These are phyloP conservation scores for Zygoascus bituminiphila DNA, from an alignment of 805 yeast genomes.

Conservation along the genomic window DNA sequence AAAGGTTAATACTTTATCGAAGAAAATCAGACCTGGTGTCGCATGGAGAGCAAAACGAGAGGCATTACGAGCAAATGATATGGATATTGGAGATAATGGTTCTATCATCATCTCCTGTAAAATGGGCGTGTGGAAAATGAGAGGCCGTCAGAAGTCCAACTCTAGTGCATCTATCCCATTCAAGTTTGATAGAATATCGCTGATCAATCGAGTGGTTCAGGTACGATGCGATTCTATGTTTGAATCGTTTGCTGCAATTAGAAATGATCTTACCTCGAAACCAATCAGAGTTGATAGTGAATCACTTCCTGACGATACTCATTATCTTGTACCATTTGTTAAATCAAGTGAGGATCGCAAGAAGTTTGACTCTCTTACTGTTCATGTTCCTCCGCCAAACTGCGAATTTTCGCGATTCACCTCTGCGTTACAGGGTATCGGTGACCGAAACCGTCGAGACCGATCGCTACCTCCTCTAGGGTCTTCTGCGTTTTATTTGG, in stretches of 20 bases:
- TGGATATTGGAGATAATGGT: constrained; percentile 62
- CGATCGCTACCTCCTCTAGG: neutral
- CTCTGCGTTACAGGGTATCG: neutral
- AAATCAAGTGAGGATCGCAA: constrained; percentile 7
- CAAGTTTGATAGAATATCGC: constrained; percentile 48
- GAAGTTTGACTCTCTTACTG: neutral
- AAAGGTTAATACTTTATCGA: constrained; percentile 12
- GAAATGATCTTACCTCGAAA: constrained; percentile 52
- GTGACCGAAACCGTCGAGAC: neutral
- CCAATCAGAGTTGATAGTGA: constrained; percentile 46
- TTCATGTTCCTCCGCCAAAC: neutral
- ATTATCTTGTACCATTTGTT: constrained; percentile 42
- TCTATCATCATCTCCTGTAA: constrained; percentile 57
- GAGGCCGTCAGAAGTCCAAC: constrained; percentile 28
- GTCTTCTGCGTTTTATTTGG: neutral
- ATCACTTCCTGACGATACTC: constrained; percentile 44
- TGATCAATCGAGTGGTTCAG: constrained; percentile 47
- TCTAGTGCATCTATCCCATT: constrained; percentile 23
- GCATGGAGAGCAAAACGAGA: constrained; percentile 31
- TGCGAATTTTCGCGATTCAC: neutral
- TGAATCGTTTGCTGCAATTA: constrained; percentile 56
- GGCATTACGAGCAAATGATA: constrained; percentile 53
- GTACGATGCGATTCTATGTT: constrained; percentile 63
- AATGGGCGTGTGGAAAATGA: constrained; percentile 50
- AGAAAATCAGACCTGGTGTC: constrained; percentile 10